These are phyloP conservation scores for Paramecium primaurelia DNA, from an alignment of 73 alveolate genomes.

Conservation along the genomic window DNA sequence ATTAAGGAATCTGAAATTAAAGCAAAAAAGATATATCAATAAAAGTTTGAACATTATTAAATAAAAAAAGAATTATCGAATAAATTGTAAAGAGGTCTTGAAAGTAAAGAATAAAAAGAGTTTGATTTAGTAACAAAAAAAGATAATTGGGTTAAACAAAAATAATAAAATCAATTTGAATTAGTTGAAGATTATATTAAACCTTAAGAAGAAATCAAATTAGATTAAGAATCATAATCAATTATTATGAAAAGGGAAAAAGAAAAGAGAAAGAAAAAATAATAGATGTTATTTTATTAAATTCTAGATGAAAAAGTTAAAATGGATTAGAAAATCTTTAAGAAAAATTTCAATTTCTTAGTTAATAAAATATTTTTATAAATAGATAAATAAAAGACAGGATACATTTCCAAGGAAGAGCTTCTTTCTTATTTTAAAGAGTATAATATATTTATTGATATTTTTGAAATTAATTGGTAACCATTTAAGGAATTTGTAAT, in stretches of 20 bases:
- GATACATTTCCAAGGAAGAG: slow-evolving; percentile 2
- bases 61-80: not conserved
- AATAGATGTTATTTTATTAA: not conserved
- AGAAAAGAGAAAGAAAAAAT: not conserved
- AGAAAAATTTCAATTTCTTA: not conserved
- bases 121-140: not conserved
- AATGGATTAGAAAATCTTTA: not conserved
- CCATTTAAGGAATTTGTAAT: not conserved
- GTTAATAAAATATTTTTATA: not conserved
- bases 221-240: not conserved
- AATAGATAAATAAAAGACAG: slow-evolving; percentile 2
- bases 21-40: not conserved
- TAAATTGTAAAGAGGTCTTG: not conserved
- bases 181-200: not conserved
- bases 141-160: slow-evolving; percentile 2
- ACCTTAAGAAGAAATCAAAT: not conserved
- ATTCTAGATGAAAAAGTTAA: not conserved
- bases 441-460: not conserved
- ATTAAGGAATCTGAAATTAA: not conserved
- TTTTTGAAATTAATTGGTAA: not conserved
- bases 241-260: not conserved
- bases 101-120: not conserved
- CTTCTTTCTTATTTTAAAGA: not conserved
- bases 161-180: not conserved
- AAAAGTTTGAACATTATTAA: not conserved